Base-by-base conservation (phyloP, 805 yeast genomes). In the Metschnikowia aberdeeniae region DNA sequence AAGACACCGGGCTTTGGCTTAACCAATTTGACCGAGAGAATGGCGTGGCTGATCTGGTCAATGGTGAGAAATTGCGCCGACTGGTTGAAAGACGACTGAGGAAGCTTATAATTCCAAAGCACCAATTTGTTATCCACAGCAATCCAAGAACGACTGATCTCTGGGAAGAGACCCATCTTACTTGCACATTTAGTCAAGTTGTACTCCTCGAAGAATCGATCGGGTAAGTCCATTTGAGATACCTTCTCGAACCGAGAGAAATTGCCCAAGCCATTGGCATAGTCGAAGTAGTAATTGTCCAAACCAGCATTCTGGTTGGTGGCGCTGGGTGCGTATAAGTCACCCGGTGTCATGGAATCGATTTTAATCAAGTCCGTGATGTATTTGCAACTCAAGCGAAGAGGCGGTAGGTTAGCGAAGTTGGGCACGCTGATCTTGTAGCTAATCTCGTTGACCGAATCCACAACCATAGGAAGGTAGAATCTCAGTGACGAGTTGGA, bases 131-230 rank as follows among this genome's bases (percentile, higher is more conserved):
- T 84, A 58, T 89, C 97, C 28, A 83, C 79, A 3, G 85, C 80
- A 28, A 92, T 76, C 97, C 97, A 93, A 11, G 90, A 81, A 47
- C 95, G 79, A 50, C 80, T 78, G 27, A 93, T 75, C 46, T 85
- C 89, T 0, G 90, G 79, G 53, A 93, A 82, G 22, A 89, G 67
- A 11, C 99, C 99, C 81, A 87, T 82, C 47, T 82, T 81, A 32
- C 89, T 80, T 39, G 75, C 75, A 43, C 81, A 76, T 56, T 85
- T 82, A 5, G 86, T 75, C 40, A 77, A 75, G 52, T 81, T 82
- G 60, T 83, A 79, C 54, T 86, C 89, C 44, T 82, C 84, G 53
- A 86, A 78, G 50, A 89, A 80, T 50, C 77, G 80, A 60, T 89
- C 96, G 1, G 97, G 97, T 41, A 90, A 78, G 56, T 78, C 80